Conservation (phyloP, 2,329 filamentous ascomycete genomes). For the Hawksworthiomyces lignivorus region DNA sequence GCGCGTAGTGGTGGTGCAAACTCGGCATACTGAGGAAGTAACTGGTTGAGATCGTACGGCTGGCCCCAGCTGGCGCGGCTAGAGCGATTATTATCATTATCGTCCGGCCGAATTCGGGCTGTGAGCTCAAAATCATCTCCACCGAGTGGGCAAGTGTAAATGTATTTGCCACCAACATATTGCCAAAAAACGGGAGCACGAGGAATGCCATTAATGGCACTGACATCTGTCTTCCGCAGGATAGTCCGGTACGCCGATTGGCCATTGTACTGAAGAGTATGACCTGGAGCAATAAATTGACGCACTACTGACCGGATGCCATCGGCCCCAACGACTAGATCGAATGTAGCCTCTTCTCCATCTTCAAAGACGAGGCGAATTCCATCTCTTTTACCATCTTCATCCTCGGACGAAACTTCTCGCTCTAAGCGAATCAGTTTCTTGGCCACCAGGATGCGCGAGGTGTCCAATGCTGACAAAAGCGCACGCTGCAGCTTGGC, state of each 20-base stretch:
- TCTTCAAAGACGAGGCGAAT: constrained; percentile 39
- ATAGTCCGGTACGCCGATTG: constrained; percentile 26
- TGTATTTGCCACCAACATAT: constrained; percentile 21
- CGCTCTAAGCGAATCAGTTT: constrained; percentile 30
- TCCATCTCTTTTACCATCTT: constrained; percentile 20
- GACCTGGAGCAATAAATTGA: constrained; percentile 29
- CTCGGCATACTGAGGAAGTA: constrained; percentile 20
- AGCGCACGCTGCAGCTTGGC: constrained; percentile 41
- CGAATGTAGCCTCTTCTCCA: constrained; percentile 28
- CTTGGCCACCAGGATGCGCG: constrained; percentile 36
- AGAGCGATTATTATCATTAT: constrained; percentile 15
- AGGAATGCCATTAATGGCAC: constrained; percentile 23
- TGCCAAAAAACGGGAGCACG: constrained; percentile 25
- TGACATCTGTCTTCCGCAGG: constrained; percentile 18
- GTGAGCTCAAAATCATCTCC: constrained; percentile 28
- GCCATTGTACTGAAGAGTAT: constrained; percentile 36
- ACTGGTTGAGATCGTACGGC: constrained; percentile 14
- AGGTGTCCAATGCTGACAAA: constrained; percentile 34
- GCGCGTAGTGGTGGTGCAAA: constrained; percentile 25
- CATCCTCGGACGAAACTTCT: neutral
- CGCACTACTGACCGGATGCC: constrained; percentile 37
- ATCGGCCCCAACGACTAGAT: constrained; percentile 44
- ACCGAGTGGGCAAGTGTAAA: constrained; percentile 27
- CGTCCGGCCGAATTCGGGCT: constrained; percentile 18
- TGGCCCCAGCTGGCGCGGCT: constrained; percentile 25